phyloP scores from a whole-genome alignment of 148 eudicot species.

The Vaccinium macrocarpon region DNA sequence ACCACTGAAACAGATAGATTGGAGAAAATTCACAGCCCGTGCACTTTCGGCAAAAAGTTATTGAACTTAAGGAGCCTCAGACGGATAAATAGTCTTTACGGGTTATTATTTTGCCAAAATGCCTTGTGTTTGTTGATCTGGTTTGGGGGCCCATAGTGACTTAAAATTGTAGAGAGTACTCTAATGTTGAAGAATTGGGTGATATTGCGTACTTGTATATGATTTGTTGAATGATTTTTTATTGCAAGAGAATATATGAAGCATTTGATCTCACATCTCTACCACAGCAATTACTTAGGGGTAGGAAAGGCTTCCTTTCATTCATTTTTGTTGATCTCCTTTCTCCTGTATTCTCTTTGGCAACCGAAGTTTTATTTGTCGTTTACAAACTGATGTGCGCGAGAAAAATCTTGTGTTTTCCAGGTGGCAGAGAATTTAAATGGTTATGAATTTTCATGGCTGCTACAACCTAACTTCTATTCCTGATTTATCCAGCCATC shows the following conservation, averaged over 20 bases:
- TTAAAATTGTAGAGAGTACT: background rate
- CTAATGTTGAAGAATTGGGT: background rate
- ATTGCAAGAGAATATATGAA: background rate
- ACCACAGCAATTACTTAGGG: background rate
- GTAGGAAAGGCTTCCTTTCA: background rate
- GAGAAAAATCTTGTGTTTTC: background rate
- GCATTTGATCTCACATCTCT: background rate
- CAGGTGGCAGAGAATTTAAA: slow-evolving; percentile 49
- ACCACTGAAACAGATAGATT: too few relatives aligned
- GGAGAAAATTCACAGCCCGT: too few relatives aligned
- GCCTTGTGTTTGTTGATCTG: too few relatives aligned
- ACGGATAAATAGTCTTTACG: too few relatives aligned
- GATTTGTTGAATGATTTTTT: background rate
- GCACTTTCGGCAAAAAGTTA: too few relatives aligned
- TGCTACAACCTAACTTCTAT: too few relatives aligned
- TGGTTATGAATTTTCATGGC: too few relatives aligned
- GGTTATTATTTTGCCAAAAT: too few relatives aligned
- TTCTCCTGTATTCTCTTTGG: background rate
- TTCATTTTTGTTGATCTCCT: background rate
- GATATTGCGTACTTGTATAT: background rate
- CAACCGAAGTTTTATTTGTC: background rate
- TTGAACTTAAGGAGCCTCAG: too few relatives aligned
- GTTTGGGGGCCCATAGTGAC: too few relatives aligned
- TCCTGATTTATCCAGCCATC: too few relatives aligned
- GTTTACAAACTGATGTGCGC: too few relatives aligned